Evolutionary conservation across 805 yeast genomes (phyloP).

Genomic region (Novakomyces olei): DNA sequence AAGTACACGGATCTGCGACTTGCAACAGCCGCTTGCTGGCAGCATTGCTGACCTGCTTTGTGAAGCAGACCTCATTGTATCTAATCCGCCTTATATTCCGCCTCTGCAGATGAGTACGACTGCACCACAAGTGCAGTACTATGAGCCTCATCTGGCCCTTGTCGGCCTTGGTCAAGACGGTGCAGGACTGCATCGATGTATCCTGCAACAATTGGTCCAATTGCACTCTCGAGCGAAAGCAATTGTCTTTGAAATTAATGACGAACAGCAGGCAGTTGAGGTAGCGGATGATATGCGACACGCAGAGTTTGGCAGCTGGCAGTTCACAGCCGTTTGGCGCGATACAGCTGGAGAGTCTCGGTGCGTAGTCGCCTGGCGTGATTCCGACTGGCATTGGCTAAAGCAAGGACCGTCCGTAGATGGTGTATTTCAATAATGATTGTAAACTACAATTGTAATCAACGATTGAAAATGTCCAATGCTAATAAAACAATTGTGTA

Average conservation of each 20-base stretch:
- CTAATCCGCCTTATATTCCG: slow-evolving; percentile 84
- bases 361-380: neutral
- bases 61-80: slow-evolving; percentile 32
- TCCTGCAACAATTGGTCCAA: neutral
- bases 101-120: slow-evolving; percentile 19
- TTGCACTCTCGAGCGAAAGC: neutral
- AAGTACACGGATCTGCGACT: neutral
- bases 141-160: slow-evolving; percentile 61
- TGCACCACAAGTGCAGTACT: slow-evolving; percentile 39
- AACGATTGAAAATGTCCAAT: too few relatives aligned
- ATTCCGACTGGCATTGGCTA: neutral
- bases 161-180: slow-evolving; percentile 12
- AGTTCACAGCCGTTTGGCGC: neutral
- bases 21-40: slow-evolving; percentile 7
- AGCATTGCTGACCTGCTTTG: slow-evolving; percentile 5
- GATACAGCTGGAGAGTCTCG: neutral
- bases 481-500: too few relatives aligned
- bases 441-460: too few relatives aligned
- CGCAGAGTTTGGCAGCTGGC: too few relatives aligned
- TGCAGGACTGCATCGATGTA: neutral
- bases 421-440: too few relatives aligned
- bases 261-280: neutral
- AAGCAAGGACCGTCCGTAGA: neutral
- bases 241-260: neutral
- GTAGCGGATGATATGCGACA: neutral